Evolutionary conservation across 2,329 filamentous ascomycete genomes (phyloP).

Genomic region (Sporothrix curviconia): DNA sequence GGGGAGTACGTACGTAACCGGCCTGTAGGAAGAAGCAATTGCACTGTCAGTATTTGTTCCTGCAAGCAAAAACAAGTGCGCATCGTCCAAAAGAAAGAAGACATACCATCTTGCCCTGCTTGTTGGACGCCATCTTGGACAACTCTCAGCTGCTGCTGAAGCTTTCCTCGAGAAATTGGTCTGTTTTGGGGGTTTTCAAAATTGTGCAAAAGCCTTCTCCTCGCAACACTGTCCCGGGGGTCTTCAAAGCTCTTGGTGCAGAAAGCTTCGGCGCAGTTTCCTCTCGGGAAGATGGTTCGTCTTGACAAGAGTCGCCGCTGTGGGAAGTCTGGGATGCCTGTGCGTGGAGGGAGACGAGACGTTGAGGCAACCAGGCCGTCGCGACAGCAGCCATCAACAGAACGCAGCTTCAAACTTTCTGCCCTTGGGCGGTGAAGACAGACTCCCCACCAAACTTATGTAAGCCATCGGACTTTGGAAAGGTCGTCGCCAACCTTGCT

Average conservation of each 20-base stretch:
- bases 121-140: conserved; percentile 64
- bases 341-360: not conserved
- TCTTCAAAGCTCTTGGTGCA: conserved; percentile 12
- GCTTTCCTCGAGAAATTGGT: not conserved
- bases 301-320: conserved; percentile 10
- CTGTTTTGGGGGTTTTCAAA: conserved; percentile 12
- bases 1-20: conserved; percentile 59
- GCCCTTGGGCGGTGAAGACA: not conserved
- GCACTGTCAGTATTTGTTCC: not conserved
- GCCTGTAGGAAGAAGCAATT: conserved; percentile 38
- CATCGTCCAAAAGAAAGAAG: not conserved
- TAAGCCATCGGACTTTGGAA: not conserved
- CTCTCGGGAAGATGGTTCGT: conserved; percentile 3
- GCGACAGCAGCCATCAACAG: conserved; percentile 9
- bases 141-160: not conserved
- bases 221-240: not conserved
- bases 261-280: conserved; percentile 15
- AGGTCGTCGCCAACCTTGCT: conserved; percentile 16
- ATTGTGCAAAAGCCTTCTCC: conserved; percentile 14
- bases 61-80: not conserved
- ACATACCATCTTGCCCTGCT: conserved; percentile 95
- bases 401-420: conserved; percentile 9
- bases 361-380: not conserved
- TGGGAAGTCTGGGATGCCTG: conserved; percentile 4
- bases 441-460: not conserved